Evolutionary conservation across 148 eudicot genomes (phyloP).

Genomic region (Rhododendron mucronatum): DNA sequence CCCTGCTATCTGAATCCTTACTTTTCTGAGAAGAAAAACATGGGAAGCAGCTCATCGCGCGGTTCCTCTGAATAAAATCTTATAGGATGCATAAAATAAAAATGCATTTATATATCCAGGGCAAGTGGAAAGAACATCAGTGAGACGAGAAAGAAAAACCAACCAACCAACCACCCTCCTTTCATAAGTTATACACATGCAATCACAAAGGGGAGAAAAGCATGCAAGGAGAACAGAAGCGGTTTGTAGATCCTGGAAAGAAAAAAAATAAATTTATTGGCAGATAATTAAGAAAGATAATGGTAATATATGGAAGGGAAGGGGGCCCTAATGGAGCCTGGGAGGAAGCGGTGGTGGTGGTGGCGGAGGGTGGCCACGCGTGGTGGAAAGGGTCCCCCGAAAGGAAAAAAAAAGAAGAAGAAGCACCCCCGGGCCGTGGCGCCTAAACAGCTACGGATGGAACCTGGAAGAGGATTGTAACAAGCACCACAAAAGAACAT

Average conservation of each 20-base stretch:
- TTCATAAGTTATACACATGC: neutral
- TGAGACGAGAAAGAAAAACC: no score
- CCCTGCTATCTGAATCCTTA: neutral
- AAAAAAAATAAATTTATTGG: neutral
- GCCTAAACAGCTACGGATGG: neutral
- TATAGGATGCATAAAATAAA: neutral
- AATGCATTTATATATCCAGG: neutral
- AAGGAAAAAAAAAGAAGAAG: neutral
- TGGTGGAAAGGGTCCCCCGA: neutral
- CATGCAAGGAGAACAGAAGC: neutral
- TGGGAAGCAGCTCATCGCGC: constrained; percentile 7
- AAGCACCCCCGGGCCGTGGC: neutral
- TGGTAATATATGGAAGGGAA: neutral
- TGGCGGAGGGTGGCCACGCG: neutral
- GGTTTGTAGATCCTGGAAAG: neutral
- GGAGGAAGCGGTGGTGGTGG: neutral
- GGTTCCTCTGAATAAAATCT: neutral
- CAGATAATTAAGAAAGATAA: neutral
- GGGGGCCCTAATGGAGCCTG: neutral
- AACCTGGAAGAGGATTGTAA: neutral
- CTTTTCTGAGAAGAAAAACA: constrained; percentile 4
- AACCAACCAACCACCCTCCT: neutral
- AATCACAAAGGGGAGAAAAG: neutral
- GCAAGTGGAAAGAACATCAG: neutral
- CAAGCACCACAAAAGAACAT: neutral